phyloP scores from a whole-genome alignment of 164 flowering plant species.

The Pachysandra terminalis region DNA sequence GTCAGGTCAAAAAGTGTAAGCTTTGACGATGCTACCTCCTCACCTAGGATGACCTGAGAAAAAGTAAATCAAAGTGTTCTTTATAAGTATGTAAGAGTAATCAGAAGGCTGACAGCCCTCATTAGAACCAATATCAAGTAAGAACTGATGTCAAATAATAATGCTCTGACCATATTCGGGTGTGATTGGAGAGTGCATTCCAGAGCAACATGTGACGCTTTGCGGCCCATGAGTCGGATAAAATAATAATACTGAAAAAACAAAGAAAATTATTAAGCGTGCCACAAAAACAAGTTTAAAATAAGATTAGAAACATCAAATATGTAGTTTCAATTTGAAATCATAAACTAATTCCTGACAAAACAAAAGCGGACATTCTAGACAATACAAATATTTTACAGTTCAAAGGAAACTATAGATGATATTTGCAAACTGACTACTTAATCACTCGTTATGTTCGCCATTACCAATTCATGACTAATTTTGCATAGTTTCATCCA shows the following conservation, averaged over 20 bases:
- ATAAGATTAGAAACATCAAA: neutral
- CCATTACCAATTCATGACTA: no score
- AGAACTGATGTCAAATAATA: neutral
- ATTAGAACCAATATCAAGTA: neutral
- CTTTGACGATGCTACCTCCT: slow-evolving; percentile 96
- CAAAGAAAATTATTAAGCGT: neutral
- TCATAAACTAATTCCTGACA: neutral
- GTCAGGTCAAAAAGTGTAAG: slow-evolving; percentile 95
- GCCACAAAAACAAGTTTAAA: neutral
- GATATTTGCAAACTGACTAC: neutral
- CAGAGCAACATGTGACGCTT: slow-evolving; percentile 94
- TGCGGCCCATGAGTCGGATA: slow-evolving; percentile 94
- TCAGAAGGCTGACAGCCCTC: neutral
- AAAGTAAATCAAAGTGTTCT: slow-evolving; percentile 11
- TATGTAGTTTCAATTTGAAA: neutral
- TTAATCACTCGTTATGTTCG: no score
- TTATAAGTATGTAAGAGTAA: neutral
- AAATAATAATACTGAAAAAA: slow-evolving; percentile 87
- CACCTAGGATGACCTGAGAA: slow-evolving; percentile 87
- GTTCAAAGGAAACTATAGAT: neutral
- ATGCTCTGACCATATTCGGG: slow-evolving; percentile 85
- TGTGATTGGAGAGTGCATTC: slow-evolving; percentile 98
- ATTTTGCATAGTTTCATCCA: no score
- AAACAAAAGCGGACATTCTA: neutral
- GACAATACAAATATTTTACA: neutral